Base-by-base conservation (phyloP, 257 asterid genomes). In the Henckelia pumila region DNA sequence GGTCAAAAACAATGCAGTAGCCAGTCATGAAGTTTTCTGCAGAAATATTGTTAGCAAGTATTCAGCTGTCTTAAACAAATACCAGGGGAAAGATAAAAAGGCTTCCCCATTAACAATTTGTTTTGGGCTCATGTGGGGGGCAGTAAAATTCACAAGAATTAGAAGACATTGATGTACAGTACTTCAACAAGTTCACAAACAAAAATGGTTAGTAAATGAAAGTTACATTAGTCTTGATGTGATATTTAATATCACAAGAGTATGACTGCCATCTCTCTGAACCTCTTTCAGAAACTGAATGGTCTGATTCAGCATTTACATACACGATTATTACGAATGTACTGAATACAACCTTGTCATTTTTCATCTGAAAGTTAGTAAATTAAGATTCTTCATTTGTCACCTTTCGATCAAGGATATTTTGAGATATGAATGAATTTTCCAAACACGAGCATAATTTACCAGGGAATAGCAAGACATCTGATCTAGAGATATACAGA, bases 11-110 rank as follows among this genome's bases (percentile, higher is more conserved):
- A 62, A 88, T 74, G 53, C 92, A 86, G 79, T 88, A 86, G 67
- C 97, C 95, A 23, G 88, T 83, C 96, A 91, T 86, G 28, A 86
- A 91, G 77, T 91, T 91, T 74, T 91, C 97, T 91, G 89, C 59
- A 70, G 57, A 35, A 57, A 29, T 26, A 61, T 20, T 57, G 22
- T 56, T 28, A 40, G 22, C 8, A 23, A 50, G 63, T 55, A 56
- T 59, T 47, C 28, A 70, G 26, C 49, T 56, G 49, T 16, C 70
- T 56, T 40, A 13, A 40, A 40, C 50, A 40, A 40, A 33, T 44
- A n/a, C n/a, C n/a, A 24, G 28, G 52, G 40, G 57, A 7, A 32
- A 57, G 17, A 23, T 13, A 35, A 19, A 17, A 28, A 17, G n/a
- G n/a, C n/a, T n/a, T n/a, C 19, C 40, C 19, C 50, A 3, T 8